Conservation (phyloP, 2,329 filamentous ascomycete genomes). For the Calonectria leucothoes region DNA sequence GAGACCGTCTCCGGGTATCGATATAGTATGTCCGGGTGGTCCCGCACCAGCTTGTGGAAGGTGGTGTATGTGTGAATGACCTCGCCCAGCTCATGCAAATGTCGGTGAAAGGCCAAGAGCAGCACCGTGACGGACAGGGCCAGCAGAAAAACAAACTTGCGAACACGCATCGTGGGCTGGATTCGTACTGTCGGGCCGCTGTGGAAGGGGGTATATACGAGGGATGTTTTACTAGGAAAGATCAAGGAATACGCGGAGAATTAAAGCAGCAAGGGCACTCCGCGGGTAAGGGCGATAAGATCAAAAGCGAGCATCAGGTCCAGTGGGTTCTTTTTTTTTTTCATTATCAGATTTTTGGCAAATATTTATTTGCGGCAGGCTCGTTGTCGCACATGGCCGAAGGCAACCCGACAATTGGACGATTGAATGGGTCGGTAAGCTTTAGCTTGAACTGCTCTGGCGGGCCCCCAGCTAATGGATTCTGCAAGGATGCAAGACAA, state of each 20-base stretch:
- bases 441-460: background rate
- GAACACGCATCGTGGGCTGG: background rate
- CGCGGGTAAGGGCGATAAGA: background rate
- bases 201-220: background rate
- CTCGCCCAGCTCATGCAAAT: background rate
- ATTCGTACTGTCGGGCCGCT: background rate
- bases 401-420: background rate
- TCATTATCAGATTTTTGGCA: background rate
- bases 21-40: background rate
- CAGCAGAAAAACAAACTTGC: background rate
- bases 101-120: background rate
- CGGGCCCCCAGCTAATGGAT: too few relatives aligned
- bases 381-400: background rate
- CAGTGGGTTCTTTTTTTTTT: background rate
- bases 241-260: background rate
- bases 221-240: background rate
- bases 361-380: background rate
- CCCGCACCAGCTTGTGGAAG: background rate
- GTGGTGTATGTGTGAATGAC: background rate
- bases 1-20: background rate
- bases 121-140: background rate
- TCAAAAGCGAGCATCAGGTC: background rate
- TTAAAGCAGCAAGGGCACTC: background rate
- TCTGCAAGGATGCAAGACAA: background rate
- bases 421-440: background rate